These are phyloP conservation scores for Ophiocytium majus DNA, from an alignment of 352 stramenopile genomes.

Conservation along the genomic window DNA sequence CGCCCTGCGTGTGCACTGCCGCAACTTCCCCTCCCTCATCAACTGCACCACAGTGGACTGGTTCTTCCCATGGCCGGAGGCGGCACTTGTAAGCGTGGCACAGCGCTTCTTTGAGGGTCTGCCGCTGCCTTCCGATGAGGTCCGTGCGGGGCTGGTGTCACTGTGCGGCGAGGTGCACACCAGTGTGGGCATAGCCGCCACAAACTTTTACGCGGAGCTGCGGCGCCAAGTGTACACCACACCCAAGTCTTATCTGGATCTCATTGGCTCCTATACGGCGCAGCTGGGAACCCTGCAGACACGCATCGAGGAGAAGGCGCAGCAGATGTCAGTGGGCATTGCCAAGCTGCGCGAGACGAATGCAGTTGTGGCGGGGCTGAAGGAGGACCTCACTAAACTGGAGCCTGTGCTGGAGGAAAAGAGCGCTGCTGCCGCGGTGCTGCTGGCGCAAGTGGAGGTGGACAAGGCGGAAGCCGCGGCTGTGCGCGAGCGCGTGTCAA, in stretches of 20 bases:
- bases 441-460: slow-evolving; percentile 84
- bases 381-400: slow-evolving; percentile 82
- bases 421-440: slow-evolving; percentile 77
- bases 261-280: slow-evolving; percentile 87
- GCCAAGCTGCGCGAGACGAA: slow-evolving; percentile 91
- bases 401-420: slow-evolving; percentile 84
- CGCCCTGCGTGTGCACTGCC: slow-evolving; percentile 79
- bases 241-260: slow-evolving; percentile 89
- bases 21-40: slow-evolving; percentile 88
- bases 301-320: slow-evolving; percentile 70
- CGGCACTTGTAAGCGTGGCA: slow-evolving; percentile 83
- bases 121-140: slow-evolving; percentile 44
- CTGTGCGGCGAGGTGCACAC: slow-evolving; percentile 89
- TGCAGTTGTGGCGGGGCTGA: slow-evolving; percentile 82
- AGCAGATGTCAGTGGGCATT: slow-evolving; percentile 77
- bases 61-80: slow-evolving; percentile 86
- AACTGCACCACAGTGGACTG: slow-evolving; percentile 95
- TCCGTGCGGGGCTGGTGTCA: slow-evolving; percentile 65
- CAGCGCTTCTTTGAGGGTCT: slow-evolving; percentile 69
- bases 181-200: slow-evolving; percentile 77
- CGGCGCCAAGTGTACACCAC: slow-evolving; percentile 90
- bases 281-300: slow-evolving; percentile 74
- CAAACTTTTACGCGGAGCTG: slow-evolving; percentile 80
- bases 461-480: slow-evolving; percentile 83
- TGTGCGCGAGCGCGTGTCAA: slow-evolving; percentile 75